phyloP scores from a whole-genome alignment of 176 grass and related monocot genomes.

The Dendrocalamus sinicus region DNA sequence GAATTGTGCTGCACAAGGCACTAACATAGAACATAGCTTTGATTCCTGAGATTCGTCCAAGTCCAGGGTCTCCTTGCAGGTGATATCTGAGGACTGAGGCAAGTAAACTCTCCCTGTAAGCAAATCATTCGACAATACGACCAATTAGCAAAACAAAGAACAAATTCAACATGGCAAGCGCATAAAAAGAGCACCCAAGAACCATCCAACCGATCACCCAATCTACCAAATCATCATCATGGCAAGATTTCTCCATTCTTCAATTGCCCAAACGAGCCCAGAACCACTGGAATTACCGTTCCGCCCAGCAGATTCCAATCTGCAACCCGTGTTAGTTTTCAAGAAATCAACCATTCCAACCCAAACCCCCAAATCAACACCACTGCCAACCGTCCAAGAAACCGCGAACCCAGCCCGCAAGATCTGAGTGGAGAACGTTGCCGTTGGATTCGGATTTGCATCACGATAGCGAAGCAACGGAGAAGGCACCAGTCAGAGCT shows the following conservation, averaged over 20 bases:
- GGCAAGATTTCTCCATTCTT: neutral
- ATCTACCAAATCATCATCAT: conserved; percentile 13
- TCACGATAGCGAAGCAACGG: too few species aligned
- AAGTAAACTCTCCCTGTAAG: neutral
- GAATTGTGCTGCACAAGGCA: neutral
- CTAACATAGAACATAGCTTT: conserved; percentile 17
- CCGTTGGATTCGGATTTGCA: too few species aligned
- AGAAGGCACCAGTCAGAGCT: too few species aligned
- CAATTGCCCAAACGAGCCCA: neutral
- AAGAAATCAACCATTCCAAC: too few species aligned
- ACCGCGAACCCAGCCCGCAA: too few species aligned
- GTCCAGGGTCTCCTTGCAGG: conserved; percentile 56
- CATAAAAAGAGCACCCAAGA: too few species aligned
- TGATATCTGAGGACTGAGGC: conserved; percentile 39
- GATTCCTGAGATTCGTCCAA: conserved; percentile 50
- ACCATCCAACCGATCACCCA: neutral
- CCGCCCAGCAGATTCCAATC: too few species aligned
- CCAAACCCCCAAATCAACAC: too few species aligned
- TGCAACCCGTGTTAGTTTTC: too few species aligned
- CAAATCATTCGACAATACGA: conserved; percentile 11
- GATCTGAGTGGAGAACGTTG: too few species aligned
- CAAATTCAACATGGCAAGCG: too few species aligned
- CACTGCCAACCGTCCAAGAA: too few species aligned
- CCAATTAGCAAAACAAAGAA: neutral
- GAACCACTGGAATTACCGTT: neutral